These are phyloP conservation scores for Lipomyces starkeyi DNA, from an alignment of 805 yeast species.

Conservation along the genomic window DNA sequence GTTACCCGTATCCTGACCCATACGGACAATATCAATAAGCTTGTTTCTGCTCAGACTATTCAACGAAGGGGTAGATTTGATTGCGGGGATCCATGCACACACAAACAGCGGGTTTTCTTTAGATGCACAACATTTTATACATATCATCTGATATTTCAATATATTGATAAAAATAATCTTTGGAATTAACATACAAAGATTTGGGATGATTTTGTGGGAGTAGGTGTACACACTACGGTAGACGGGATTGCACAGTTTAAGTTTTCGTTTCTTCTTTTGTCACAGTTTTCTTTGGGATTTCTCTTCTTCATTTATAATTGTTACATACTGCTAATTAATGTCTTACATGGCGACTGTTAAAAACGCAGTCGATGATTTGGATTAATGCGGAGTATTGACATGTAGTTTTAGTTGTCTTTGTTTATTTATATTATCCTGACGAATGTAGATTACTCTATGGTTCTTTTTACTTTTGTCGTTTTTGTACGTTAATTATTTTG, in stretches of 20 bases:
- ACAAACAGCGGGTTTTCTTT: neutral
- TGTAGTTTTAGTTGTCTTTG: neutral
- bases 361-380: neutral
- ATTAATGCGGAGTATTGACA: neutral
- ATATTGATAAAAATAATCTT: neutral
- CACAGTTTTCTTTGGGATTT: neutral
- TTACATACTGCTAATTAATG: neutral
- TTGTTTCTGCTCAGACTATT: neutral
- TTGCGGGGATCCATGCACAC: neutral
- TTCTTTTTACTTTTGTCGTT: neutral
- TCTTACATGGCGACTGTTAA: neutral
- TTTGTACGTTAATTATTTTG: neutral
- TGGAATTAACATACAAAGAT: neutral
- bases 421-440: neutral
- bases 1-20: slow-evolving; percentile 11
- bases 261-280: neutral
- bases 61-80: neutral
- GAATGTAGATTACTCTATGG: neutral
- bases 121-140: neutral
- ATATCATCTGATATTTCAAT: neutral
- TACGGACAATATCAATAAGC: slow-evolving; percentile 9
- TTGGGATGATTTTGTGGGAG: slow-evolving; percentile 2
- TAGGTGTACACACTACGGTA: slow-evolving; percentile 1
- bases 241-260: neutral
- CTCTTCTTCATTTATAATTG: neutral